A percentile compares a stretch with the other conserved stretches of the same genome.
Conservation (phyloP, 2,329 filamentous ascomycete genomes). For the Fusarium sp. region DNA sequence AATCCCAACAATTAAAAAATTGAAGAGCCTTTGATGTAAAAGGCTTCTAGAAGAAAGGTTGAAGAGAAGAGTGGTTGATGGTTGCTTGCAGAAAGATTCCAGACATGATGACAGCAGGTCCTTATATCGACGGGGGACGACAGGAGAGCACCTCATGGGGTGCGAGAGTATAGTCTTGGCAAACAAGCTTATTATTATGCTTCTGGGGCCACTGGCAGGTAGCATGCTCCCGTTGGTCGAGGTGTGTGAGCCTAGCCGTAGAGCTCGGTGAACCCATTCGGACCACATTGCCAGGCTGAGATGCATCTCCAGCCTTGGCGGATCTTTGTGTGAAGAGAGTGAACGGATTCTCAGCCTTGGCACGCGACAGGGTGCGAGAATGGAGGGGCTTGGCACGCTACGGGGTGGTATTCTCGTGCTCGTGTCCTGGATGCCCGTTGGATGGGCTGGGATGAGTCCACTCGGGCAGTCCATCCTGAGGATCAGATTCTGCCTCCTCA, state of each 20-base stretch:
- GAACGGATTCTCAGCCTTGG: neutral
- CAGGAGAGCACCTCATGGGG: constrained; percentile 17
- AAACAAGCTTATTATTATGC: constrained; percentile 46
- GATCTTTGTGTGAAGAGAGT: neutral
- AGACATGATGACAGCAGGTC: constrained; percentile 7
- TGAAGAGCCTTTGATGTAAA: neutral
- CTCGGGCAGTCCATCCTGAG: neutral
- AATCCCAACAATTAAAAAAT: neutral
- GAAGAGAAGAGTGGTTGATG: constrained; percentile 20
- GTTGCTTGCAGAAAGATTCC: neutral
- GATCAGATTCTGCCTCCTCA: neutral
- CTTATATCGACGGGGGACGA: constrained; percentile 38
- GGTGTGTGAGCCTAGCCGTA: neutral
- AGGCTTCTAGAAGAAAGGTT: constrained; percentile 26
- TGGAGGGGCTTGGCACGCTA: constrained; percentile 28
- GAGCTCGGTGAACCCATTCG: constrained; percentile 33
- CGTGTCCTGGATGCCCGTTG: constrained; percentile 33
- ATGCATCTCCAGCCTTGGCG: constrained; percentile 29
- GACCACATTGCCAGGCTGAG: constrained; percentile 10
- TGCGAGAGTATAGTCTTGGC: constrained; percentile 34
- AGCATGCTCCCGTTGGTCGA: neutral
- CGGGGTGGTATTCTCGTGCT: constrained; percentile 27
- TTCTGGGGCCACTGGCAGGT: constrained; percentile 31
- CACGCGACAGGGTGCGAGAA: neutral
- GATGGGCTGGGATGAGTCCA: constrained; percentile 6